Evolutionary conservation across 345 rosid genomes (phyloP), one percentile per base, ranked within the genome.

Genomic region (Alliaria petiolata): DNA sequence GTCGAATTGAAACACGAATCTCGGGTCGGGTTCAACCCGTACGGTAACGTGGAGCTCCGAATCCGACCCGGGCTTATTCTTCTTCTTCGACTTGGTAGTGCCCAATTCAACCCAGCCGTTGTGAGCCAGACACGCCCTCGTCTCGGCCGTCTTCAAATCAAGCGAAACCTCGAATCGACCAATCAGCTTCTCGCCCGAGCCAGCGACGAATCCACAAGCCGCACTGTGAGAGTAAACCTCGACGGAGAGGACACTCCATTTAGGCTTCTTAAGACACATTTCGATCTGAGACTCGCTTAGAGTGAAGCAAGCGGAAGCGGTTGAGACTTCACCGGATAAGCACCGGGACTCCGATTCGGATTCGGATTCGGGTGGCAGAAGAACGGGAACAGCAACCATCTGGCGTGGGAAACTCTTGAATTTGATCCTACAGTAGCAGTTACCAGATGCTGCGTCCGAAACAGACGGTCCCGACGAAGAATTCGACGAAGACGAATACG

Each of bases 1-100:
- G 22, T 79, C 98, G 51, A 86, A 92, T 73, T 82, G 84, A 62
- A 92, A 89, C 36, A 89, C 87, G 46, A 84, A 92, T 74, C 98
- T 84, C 8, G 92, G 90, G 58, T 92, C 93, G 11, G 93, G 86
- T 72, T 89, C 95, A 13, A 76, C 85, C 71, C 83, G 76, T 36
- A 85, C 88, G 46, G 76, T 82, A 30, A 77, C 28, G 74, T 77
- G 80, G 64, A 92, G 63, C 65, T 86, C 77, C 11, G 81, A 55
- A 9, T 63, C 51, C 16, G 78, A 74, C 15, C 81, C 80, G 12
- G 62, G 57, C 45, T 79, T 82, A 11, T 65, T 76, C n/a, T 30
- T 74, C 62, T 42, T 38, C 55, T 33, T 69, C 28, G 39, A 28
- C 36, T 65, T 55, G 15, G 40, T n/a, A n/a, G n/a, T 73, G 6